Evolutionary conservation across 306 rosid genomes (phyloP).

Genomic region (Vicia villosa): DNA sequence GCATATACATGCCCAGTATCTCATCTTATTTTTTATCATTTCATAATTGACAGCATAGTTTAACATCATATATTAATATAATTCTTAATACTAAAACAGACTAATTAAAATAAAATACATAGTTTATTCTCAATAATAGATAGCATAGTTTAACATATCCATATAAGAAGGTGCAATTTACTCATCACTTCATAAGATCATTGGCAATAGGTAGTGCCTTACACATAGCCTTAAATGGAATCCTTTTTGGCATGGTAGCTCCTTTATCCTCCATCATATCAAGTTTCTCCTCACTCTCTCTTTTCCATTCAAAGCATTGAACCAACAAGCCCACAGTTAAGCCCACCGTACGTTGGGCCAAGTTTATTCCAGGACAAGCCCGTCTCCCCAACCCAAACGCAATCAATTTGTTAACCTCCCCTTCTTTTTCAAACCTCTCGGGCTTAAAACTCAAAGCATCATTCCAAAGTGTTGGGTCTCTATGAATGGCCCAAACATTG

Average conservation of each 20-base stretch:
- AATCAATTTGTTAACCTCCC: constrained; percentile 20
- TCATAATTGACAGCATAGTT: too few species aligned
- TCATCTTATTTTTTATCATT: too few species aligned
- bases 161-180: too few species aligned
- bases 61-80: too few species aligned
- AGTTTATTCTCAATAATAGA: too few species aligned
- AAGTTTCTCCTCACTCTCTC: constrained; percentile 27
- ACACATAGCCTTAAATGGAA: constrained; percentile 30
- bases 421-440: constrained; percentile 38
- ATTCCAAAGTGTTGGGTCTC: constrained; percentile 31
- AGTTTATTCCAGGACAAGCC: constrained; percentile 35
- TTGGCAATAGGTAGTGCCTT: constrained; percentile 6
- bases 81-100: too few species aligned
- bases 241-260: constrained; percentile 9
- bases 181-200: not conserved
- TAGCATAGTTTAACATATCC: too few species aligned
- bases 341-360: constrained; percentile 39
- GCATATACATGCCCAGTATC: too few species aligned
- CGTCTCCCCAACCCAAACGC: constrained; percentile 40
- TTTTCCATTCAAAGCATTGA: constrained; percentile 41
- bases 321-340: constrained; percentile 23
- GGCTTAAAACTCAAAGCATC: constrained; percentile 32
- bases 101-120: too few species aligned
- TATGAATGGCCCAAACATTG: constrained; percentile 39
- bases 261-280: constrained; percentile 38